Evolutionary conservation across 306 rosid genomes (phyloP), one percentile per base, ranked within the genome.

Genomic region (Quercus ilex): DNA sequence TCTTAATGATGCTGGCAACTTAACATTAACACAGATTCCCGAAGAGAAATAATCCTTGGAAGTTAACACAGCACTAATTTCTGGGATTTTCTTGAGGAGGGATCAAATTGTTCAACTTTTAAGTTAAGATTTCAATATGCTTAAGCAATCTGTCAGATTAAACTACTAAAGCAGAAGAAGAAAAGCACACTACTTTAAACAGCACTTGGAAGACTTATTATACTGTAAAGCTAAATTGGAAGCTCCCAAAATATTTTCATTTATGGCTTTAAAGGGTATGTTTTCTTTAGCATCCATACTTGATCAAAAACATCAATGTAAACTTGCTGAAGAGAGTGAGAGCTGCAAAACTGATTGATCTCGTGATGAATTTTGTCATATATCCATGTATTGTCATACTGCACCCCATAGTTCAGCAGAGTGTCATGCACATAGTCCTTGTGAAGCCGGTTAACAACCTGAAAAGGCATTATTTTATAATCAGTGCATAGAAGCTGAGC

Each of bases 301-400:
- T 95, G 96, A 88, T 92, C 97, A 80, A 95, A 95, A 64, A 91
- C 97, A 87, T 95, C 98, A 78, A 95, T 93, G 41, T 95, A 95
- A 57, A 95, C 99, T 82, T 95, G 91, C 78, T 90, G 98, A 72
- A 95, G 94, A 86, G 82, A 63, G 73, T 93, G 97, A 35, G 98
- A 92, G 83, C 93, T 93, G 86, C 99, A 95, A 77, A 92, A 95
- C 85, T 91, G 97, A 88, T 91, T 93, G 75, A 93, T 95, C 85
- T 95, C 97, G 52, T 95, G 97, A 89, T 93, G 98, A 84, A 95
- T 95, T 80, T 95, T 93, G 83, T 91, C 99, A 82, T 95, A 90
- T 71, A 95, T 95, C 99, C 99, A 95, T 63, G 97, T 95, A 78
- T 93, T 90, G 77, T 93, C 97, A 79, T 95, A 95, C 0, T 91